Evolutionary conservation across 192 early-diverging fungal species (phyloP), one percentile per base, ranked within the genome.

Genomic region (Dissophora ornata): DNA sequence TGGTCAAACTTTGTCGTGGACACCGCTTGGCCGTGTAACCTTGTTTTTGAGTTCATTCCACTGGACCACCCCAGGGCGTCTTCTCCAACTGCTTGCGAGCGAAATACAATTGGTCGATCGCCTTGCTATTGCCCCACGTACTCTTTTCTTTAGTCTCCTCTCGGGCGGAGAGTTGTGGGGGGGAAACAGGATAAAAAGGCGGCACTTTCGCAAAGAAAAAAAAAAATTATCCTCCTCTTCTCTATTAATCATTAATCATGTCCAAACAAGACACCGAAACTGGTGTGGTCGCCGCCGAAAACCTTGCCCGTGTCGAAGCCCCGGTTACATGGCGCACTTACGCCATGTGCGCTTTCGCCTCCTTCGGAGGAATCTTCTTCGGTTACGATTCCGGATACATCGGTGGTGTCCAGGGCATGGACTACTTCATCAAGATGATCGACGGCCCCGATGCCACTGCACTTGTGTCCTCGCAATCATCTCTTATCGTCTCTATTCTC

Each of bases 301-400:
- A 55, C 62, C 40, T 79, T 54, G 77, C 69, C 48, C 16, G 33
- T 65, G 62, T 70, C 62, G 77, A 79, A 66, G 77, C 77, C 57
- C 77, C 77, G 47, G 67, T 79, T 46, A 79, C 77, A 63, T 79
- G 77, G 77, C 60, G 67, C 46, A 26, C 57, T 57, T 60, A 64
- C 57, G 79, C 79, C 49, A 67, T 77, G 54, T 74, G 63, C 24
- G 68, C 57, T 67, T 52, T 90, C 46, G 83, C 87, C 33, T 82
- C 90, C 53, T 67, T 91, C 50, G 89, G 87, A 66, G 89, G 85
- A 16, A 80, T 91, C 53, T 75, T 91, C 50, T 93, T 91, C 69
- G 92, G 92, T 55, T 94, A 91, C 62, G 92, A 94, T 79, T 89
- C 83, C 11, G 92, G 90, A 25, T 84, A 90, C 19, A 90, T 90